Evolutionary conservation across 1,139 yeast genomes (phyloP), one percentile per base, ranked within the genome.

Genomic region (Sugiyamaella neomexicana): DNA sequence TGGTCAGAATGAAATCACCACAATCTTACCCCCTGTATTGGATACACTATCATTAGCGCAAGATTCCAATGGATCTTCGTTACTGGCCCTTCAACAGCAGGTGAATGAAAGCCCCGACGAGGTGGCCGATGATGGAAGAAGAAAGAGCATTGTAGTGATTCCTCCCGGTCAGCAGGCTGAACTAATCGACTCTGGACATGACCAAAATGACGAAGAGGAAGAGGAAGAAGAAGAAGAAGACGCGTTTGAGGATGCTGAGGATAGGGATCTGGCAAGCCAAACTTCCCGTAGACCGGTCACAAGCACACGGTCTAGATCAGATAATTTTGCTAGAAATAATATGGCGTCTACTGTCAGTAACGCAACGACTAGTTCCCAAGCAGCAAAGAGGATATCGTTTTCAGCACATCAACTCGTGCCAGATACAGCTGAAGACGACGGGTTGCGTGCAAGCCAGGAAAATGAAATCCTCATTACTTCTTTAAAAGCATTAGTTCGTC

Each of bases 1-100:
- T 16, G 73, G 77, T 17, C 72, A 67, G 46, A 65, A 67, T 25
- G 75, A 78, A 56, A 71, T 80, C 31, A 66, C 68, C 6, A 62
- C 70, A 38, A 70, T 76, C 7, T 69, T 80, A 15, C 81, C 83
- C 0, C 61, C 77, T 16, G 71, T 80, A 41, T 66, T 78, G 47
- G 45, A 62, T 8, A 62, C 61, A 0, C 57, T 69, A 9, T 43
- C 54, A 7, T 23, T 41, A 9, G 59, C 56, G 17, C 56, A 56
- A 3, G 58, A 55, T 16, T 45, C 53, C n/a, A 55, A 55, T 34
- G 62, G 63, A 12, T 52, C 57, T 10, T 42, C 48, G 8, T 40
- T 63, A 25, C 38, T 60, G n/a, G 59, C 64, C 6, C 46, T 66
- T 15, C 57, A 55, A 27, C 20, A 41, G n/a, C 57, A 57, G 20